These are phyloP conservation scores for Sarcomyxa edulis DNA, from an alignment of 768 basidiomycete genomes.

Conservation along the genomic window DNA sequence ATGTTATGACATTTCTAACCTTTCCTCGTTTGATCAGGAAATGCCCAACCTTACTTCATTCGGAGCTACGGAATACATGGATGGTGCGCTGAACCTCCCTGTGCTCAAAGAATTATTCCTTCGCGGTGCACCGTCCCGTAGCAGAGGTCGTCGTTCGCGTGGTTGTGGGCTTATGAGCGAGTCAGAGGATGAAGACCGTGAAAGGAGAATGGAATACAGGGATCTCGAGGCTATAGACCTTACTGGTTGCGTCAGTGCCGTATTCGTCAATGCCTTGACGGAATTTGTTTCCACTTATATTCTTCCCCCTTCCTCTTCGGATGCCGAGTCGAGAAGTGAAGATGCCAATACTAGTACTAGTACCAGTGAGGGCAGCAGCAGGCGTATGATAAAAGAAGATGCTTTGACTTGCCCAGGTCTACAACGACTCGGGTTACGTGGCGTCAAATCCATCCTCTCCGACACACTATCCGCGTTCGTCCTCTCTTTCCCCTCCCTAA, in stretches of 20 bases:
- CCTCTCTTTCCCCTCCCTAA: conserved; percentile 78
- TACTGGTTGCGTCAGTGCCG: conserved; percentile 90
- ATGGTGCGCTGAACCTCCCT: conserved; percentile 77
- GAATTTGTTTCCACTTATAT: conserved; percentile 76
- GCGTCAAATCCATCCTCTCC: conserved; percentile 72
- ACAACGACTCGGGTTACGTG: conserved; percentile 74
- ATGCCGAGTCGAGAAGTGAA: conserved; percentile 38
- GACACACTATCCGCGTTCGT: conserved; percentile 68
- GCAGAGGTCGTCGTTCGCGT: conserved; percentile 62
- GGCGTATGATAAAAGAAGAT: conserved; percentile 37
- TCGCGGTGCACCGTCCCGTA: conserved; percentile 69
- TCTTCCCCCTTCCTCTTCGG: conserved; percentile 32
- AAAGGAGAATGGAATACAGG: conserved; percentile 66
- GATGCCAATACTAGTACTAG: conserved; percentile 25
- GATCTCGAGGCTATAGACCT: conserved; percentile 88
- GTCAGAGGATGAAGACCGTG: conserved; percentile 71
- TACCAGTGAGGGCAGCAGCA: conserved; percentile 24
- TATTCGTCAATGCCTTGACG: conserved; percentile 81
- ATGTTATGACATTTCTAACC: conserved; percentile 10
- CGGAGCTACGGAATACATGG: conserved; percentile 99
- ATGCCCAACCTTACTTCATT: conserved; percentile 81
- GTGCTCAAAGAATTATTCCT: conserved; percentile 90
- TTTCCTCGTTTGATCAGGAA: conserved; percentile 51
- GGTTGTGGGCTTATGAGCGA: conserved; percentile 54
- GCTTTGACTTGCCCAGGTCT: conserved; percentile 62